Conservation (phyloP, 495 filamentous ascomycete genomes). For the Xylaria sp. region DNA sequence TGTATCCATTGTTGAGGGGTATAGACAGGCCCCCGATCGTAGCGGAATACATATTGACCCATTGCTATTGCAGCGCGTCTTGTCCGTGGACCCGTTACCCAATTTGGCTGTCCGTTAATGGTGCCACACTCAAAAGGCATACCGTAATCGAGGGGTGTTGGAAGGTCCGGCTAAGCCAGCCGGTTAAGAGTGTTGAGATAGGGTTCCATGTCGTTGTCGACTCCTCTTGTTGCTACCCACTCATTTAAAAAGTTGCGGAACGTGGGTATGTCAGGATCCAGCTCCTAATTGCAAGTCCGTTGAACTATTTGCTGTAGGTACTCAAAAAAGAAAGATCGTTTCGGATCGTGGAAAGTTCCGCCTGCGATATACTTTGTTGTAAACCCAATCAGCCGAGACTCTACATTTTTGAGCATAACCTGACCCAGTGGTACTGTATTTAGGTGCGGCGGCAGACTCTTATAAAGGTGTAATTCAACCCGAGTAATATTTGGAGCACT, state of each 20-base stretch:
- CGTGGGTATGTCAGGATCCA: background rate
- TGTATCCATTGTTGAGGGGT: too few species aligned
- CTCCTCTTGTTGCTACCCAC: background rate
- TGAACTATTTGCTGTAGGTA: constrained; percentile 48
- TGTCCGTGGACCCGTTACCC: too few species aligned
- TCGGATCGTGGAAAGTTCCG: constrained; percentile 36
- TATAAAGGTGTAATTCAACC: constrained; percentile 47
- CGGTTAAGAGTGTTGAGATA: background rate
- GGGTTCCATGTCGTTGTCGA: background rate
- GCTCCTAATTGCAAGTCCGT: background rate
- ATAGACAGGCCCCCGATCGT: too few species aligned
- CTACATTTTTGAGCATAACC: constrained; percentile 46
- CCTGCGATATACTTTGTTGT: constrained; percentile 47
- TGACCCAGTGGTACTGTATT: constrained; percentile 47
- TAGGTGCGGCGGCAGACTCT: constrained; percentile 42
- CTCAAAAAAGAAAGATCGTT: constrained; percentile 42
- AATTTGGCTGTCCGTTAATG: too few species aligned
- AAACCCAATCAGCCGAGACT: constrained; percentile 47
- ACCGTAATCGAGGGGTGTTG: background rate
- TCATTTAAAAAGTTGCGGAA: background rate
- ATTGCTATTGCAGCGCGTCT: too few species aligned
- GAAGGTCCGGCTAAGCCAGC: background rate
- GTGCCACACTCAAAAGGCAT: background rate
- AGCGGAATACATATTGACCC: too few species aligned
- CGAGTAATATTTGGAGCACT: constrained; percentile 33